phyloP scores from a whole-genome alignment of 768 basidiomycete genomes.

The Mycena filopes region DNA sequence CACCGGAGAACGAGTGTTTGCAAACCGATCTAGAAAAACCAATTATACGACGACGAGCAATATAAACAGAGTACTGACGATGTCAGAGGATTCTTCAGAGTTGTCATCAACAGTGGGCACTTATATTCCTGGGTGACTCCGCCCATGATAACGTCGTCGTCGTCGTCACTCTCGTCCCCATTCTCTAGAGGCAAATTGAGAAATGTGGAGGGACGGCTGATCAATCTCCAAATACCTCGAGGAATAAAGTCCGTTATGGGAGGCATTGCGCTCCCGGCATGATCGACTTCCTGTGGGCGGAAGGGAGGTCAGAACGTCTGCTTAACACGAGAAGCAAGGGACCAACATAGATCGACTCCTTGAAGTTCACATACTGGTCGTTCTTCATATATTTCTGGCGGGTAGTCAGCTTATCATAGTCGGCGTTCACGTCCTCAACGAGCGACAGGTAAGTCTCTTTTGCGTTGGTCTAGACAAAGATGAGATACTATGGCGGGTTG shows the following conservation, averaged over 20 bases:
- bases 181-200: conserved; percentile 60
- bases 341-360: conserved; percentile 74
- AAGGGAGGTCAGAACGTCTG: neutral
- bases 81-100: conserved; percentile 78
- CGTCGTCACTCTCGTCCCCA: conserved; percentile 84
- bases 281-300: conserved; percentile 65
- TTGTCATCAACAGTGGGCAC: conserved; percentile 81
- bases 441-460: conserved; percentile 60
- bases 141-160: conserved; percentile 91
- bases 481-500: conserved; percentile 6
- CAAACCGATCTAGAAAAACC: conserved; percentile 57
- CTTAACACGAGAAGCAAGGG: neutral
- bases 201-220: neutral
- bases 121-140: conserved; percentile 86
- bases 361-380: conserved; percentile 69
- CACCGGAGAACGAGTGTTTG: conserved; percentile 84
- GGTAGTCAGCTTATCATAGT: conserved; percentile 69
- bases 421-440: conserved; percentile 53
- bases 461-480: conserved; percentile 57
- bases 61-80: conserved; percentile 64
- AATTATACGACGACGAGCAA: conserved; percentile 11
- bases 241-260: conserved; percentile 80
- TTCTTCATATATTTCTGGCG: conserved; percentile 83
- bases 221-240: conserved; percentile 60
- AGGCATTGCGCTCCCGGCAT: conserved; percentile 77